A percentile compares a stretch with the other conserved stretches of the same genome.
These are phyloP conservation scores for Cardamine chenopodiifolia DNA, from an alignment of 345 rosid genomes.

Conservation along the genomic window DNA sequence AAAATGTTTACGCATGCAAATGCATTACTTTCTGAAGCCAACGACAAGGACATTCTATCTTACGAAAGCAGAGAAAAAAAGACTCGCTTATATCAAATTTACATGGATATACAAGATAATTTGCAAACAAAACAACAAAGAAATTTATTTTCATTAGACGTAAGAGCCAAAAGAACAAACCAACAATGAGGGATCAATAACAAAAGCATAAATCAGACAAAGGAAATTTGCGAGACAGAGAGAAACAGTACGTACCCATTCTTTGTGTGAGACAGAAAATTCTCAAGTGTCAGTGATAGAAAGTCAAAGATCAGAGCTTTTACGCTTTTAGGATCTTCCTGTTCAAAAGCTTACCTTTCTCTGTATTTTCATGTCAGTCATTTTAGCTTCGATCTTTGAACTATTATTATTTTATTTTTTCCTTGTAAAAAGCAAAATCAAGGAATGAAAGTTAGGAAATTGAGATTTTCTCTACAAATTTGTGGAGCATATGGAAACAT, in stretches of 20 bases:
- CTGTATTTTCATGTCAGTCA: slow-evolving; percentile 27
- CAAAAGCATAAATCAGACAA: slow-evolving; percentile 6
- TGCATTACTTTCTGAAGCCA: slow-evolving; percentile 10
- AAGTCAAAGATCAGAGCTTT: slow-evolving; percentile 27
- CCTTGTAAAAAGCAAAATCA: neutral
- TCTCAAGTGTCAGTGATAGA: neutral
- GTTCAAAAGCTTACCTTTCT: slow-evolving; percentile 24
- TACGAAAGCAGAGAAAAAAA: neutral
- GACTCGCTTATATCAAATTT: neutral
- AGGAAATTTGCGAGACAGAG: slow-evolving; percentile 4
- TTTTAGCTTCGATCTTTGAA: slow-evolving; percentile 7
- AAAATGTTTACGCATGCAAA: slow-evolving; percentile 6
- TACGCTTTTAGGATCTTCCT: slow-evolving; percentile 18
- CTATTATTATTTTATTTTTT: neutral
- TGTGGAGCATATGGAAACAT: slow-evolving; percentile 21
- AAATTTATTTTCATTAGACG: neutral
- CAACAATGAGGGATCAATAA: slow-evolving; percentile 7
- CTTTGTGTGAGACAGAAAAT: slow-evolving; percentile 9
- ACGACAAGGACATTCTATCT: neutral
- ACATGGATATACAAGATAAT: slow-evolving; percentile 22
- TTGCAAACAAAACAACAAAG: neutral
- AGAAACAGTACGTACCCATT: slow-evolving; percentile 43
- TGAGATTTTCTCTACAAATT: slow-evolving; percentile 12
- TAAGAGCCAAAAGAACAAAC: neutral
- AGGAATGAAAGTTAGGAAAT: slow-evolving; percentile 6